These are phyloP conservation scores for Xylariales sp. DNA, from an alignment of 2,329 filamentous ascomycete genomes.

Conservation along the genomic window DNA sequence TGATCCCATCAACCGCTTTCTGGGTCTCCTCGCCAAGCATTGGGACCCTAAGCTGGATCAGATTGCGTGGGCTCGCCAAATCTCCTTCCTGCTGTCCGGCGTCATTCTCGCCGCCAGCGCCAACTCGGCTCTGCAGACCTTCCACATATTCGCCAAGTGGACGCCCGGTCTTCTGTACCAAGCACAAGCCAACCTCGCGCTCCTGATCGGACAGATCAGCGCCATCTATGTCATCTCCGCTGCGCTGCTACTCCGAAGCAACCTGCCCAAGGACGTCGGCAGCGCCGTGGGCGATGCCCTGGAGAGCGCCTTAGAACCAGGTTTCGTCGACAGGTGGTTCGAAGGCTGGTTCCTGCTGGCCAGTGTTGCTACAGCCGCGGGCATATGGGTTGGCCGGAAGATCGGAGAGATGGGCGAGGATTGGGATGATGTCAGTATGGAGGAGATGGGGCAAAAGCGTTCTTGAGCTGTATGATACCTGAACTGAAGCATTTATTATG, in stretches of 20 bases:
- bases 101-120: constrained; percentile 79
- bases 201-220: constrained; percentile 74
- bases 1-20: constrained; percentile 79
- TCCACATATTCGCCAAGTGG: constrained; percentile 74
- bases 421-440: constrained; percentile 56
- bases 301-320: constrained; percentile 68
- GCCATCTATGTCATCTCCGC: constrained; percentile 84
- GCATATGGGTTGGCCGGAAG: constrained; percentile 68
- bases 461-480: too few species aligned
- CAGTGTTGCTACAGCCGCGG: constrained; percentile 61
- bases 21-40: constrained; percentile 75
- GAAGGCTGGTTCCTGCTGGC: constrained; percentile 79
- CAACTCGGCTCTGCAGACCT: constrained; percentile 79
- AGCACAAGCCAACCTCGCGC: constrained; percentile 71
- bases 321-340: constrained; percentile 79
- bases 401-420: constrained; percentile 50
- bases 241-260: constrained; percentile 71
- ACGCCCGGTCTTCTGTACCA: constrained; percentile 67
- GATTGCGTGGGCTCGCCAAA: constrained; percentile 77
- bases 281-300: constrained; percentile 74
- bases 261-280: constrained; percentile 72
- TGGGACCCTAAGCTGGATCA: constrained; percentile 82
- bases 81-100: constrained; percentile 78
- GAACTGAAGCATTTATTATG: too few species aligned
- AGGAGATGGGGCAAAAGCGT: constrained; percentile 70